phyloP scores from a whole-genome alignment of 495 filamentous ascomycete genomes.

The Cercophora scortea region DNA sequence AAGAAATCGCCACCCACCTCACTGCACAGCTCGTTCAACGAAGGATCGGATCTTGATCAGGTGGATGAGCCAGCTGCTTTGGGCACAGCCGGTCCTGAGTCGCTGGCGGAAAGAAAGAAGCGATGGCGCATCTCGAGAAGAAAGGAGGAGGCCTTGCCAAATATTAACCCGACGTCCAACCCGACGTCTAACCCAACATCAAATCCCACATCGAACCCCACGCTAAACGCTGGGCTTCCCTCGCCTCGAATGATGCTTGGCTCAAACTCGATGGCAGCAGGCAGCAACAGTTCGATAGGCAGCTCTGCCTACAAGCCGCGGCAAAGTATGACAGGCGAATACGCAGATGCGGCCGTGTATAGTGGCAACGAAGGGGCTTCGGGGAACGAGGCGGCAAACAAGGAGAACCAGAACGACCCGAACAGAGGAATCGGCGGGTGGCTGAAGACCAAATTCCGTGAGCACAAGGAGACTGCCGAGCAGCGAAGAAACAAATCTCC shows the following conservation, averaged over 20 bases:
- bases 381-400: constrained; percentile 30
- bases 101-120: constrained; percentile 53
- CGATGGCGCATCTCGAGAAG: constrained; percentile 70
- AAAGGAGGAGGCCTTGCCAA: constrained; percentile 37
- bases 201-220: too few species aligned
- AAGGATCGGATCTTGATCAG: constrained; percentile 69
- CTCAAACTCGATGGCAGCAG: constrained; percentile 55
- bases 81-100: constrained; percentile 17
- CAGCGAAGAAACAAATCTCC: constrained; percentile 45
- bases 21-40: constrained; percentile 67
- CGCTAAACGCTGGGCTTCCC: constrained; percentile 25
- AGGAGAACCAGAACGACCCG: constrained; percentile 47
- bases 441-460: constrained; percentile 76
- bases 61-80: constrained; percentile 43
- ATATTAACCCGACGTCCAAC: too few species aligned
- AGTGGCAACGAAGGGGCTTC: constrained; percentile 30
- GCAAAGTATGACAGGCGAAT: constrained; percentile 51
- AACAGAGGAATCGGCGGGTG: constrained; percentile 68
- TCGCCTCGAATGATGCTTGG: constrained; percentile 46
- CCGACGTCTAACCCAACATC: too few species aligned
- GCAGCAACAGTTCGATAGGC: constrained; percentile 61
- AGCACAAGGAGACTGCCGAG: constrained; percentile 61
- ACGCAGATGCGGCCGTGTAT: constrained; percentile 29
- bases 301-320: constrained; percentile 44
- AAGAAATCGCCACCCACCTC: constrained; percentile 62